Conservation (phyloP, 1,284 basidiomycete genomes). For the Ganoderma lingzhi region DNA sequence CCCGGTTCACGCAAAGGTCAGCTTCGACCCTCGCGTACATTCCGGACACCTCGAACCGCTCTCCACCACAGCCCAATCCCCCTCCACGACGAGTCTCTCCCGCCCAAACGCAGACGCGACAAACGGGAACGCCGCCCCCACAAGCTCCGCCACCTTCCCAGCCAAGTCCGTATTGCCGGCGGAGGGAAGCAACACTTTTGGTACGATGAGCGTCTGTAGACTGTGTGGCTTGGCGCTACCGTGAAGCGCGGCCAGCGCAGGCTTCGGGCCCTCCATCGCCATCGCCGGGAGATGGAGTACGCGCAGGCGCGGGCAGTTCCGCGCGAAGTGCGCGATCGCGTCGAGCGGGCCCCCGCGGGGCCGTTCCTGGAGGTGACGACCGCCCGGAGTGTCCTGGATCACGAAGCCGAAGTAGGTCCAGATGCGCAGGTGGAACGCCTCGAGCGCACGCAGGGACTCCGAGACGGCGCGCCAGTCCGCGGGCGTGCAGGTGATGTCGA, state of each 20-base stretch:
- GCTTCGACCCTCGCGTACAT: neutral
- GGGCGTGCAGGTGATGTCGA: conserved; percentile 6
- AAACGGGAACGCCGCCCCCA: neutral
- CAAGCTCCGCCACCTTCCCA: neutral
- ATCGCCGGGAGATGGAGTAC: neutral
- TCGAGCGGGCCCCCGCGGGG: conserved; percentile 4
- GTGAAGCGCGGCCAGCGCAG: neutral
- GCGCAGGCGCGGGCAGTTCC: neutral
- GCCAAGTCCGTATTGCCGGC: neutral
- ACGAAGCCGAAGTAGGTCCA: neutral
- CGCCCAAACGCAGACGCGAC: conserved; percentile 3
- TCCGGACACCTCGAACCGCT: neutral
- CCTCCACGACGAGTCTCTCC: neutral
- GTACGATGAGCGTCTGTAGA: neutral
- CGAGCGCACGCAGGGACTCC: neutral
- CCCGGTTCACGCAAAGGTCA: neutral
- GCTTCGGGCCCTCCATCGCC: neutral
- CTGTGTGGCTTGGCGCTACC: neutral
- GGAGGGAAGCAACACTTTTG: neutral
- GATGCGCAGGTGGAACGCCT: neutral
- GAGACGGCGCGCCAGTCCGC: conserved; percentile 11
- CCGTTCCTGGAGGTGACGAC: neutral
- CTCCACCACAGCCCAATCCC: neutral
- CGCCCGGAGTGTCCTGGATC: neutral
- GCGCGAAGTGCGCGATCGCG: neutral